A percentile compares a stretch with the other conserved stretches of the same genome.
phyloP scores from a whole-genome alignment of 352 stramenopile species.

The Globisporangium yorkense region DNA sequence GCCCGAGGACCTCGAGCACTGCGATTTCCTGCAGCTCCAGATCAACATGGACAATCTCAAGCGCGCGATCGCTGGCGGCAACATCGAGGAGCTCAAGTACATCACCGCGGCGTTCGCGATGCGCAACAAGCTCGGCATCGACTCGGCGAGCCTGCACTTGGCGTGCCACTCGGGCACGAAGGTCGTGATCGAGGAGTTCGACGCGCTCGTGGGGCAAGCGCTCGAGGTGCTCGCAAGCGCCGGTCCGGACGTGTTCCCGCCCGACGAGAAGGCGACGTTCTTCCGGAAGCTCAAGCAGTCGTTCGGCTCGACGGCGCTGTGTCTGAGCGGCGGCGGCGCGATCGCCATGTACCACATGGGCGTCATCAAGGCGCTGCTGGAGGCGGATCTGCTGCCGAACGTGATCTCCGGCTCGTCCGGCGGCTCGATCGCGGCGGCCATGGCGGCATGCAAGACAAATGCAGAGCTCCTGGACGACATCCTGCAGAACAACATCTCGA shows the following conservation, averaged over 20 bases:
- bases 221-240: constrained; percentile 34
- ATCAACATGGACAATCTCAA: constrained; percentile 33
- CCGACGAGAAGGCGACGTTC: constrained; percentile 38
- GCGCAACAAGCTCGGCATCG: constrained; percentile 57
- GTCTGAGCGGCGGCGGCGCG: constrained; percentile 87
- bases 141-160: constrained; percentile 46
- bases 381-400: constrained; percentile 85
- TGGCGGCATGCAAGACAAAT: constrained; percentile 81
- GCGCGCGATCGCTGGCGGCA: constrained; percentile 22
- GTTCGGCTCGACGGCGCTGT: constrained; percentile 88
- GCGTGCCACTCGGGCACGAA: constrained; percentile 62
- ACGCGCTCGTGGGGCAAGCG: constrained; percentile 32
- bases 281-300: constrained; percentile 67
- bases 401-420: constrained; percentile 92
- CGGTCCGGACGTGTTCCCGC: constrained; percentile 25
- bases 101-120: constrained; percentile 55
- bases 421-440: constrained; percentile 85
- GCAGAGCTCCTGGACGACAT: constrained; percentile 63
- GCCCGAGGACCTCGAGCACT: constrained; percentile 43
- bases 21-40: constrained; percentile 51
- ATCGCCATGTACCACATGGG: constrained; percentile 95
- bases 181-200: constrained; percentile 46
- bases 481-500: constrained; percentile 54
- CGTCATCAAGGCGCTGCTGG: constrained; percentile 85
- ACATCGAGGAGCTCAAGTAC: constrained; percentile 50